Evolutionary conservation across 768 basidiomycete species (phyloP).

Genomic region (Macrocybe gigantea): DNA sequence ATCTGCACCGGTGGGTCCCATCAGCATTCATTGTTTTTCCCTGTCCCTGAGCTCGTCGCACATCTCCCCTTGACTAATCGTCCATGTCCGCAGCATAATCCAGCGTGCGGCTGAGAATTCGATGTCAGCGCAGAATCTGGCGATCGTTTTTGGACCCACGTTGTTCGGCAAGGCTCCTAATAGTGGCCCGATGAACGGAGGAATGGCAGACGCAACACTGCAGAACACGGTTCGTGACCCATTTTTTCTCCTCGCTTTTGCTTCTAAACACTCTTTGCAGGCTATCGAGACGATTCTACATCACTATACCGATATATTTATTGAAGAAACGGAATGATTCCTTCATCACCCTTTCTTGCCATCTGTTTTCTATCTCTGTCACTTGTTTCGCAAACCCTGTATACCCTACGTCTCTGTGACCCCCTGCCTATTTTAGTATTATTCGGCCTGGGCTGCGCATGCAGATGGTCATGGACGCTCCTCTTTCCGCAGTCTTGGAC

Average conservation of each 20-base stretch:
- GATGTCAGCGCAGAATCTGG: slow-evolving; percentile 90
- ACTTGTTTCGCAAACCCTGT: background rate
- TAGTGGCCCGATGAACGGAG: slow-evolving; percentile 41
- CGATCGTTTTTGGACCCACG: slow-evolving; percentile 98
- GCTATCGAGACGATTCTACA: slow-evolving; percentile 93
- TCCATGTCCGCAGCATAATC: slow-evolving; percentile 52
- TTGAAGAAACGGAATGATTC: slow-evolving; percentile 69
- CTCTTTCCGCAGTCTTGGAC: slow-evolving; percentile 5
- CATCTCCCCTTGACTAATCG: background rate
- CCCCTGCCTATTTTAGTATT: background rate
- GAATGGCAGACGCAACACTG: slow-evolving; percentile 63
- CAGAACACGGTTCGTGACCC: slow-evolving; percentile 58
- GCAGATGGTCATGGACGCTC: slow-evolving; percentile 19
- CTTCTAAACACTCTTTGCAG: slow-evolving; percentile 28
- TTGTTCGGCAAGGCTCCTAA: slow-evolving; percentile 72
- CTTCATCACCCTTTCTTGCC: slow-evolving; percentile 1
- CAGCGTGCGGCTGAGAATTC: slow-evolving; percentile 75
- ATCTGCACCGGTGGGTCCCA: slow-evolving; percentile 72
- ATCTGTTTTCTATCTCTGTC: slow-evolving; percentile 2
- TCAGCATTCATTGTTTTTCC: no score
- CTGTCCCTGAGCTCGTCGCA: background rate
- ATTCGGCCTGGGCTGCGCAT: slow-evolving; percentile 9
- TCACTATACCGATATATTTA: slow-evolving; percentile 95
- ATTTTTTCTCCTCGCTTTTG: slow-evolving; percentile 7
- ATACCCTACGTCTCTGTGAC: no score